A percentile compares a stretch with the other conserved stretches of the same genome.
Conservation (phyloP, 306 rosid species). For the Corylus americana region DNA sequence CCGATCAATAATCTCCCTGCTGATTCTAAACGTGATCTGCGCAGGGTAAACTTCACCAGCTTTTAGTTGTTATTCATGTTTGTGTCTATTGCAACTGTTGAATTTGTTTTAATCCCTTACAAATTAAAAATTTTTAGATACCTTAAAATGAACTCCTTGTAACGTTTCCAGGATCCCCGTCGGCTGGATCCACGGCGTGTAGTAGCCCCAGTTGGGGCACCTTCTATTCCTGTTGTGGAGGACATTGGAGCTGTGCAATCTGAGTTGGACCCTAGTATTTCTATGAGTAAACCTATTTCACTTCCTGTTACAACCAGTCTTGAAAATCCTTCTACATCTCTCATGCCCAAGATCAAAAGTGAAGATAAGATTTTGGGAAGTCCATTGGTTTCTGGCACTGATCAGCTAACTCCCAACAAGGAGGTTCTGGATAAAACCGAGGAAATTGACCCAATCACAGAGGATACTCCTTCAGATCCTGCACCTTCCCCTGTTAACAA, state of each 20-base stretch:
- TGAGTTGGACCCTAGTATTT: conserved; percentile 57
- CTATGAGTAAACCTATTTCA: conserved; percentile 52
- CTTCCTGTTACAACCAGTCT: conserved; percentile 33
- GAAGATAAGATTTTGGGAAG: conserved; percentile 57
- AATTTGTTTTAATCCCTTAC: conserved; percentile 10
- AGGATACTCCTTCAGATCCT: conserved; percentile 45
- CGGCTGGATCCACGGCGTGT: conserved; percentile 91
- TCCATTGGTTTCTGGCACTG: conserved; percentile 44
- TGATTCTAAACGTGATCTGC: conserved; percentile 93
- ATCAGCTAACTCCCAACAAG: conserved; percentile 34
- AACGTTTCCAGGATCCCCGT: conserved; percentile 87
- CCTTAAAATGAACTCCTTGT: conserved; percentile 22
- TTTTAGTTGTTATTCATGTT: conserved; percentile 14
- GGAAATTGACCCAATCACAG: conserved; percentile 38
- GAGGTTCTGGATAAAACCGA: conserved; percentile 56
- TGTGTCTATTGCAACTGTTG: conserved; percentile 8
- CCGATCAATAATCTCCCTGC: conserved; percentile 49
- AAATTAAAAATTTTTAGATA: conserved; percentile 11
- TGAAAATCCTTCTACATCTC: conserved; percentile 47
- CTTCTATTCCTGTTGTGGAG: conserved; percentile 49
- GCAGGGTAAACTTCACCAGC: conserved; percentile 63
- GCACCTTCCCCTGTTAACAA: conserved; percentile 40
- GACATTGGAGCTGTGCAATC: conserved; percentile 46
- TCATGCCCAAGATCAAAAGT: conserved; percentile 38
- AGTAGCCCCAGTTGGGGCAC: conserved; percentile 44